phyloP scores from a whole-genome alignment of 1,139 yeast genomes.

The Nakaseomyces bracarensis region DNA sequence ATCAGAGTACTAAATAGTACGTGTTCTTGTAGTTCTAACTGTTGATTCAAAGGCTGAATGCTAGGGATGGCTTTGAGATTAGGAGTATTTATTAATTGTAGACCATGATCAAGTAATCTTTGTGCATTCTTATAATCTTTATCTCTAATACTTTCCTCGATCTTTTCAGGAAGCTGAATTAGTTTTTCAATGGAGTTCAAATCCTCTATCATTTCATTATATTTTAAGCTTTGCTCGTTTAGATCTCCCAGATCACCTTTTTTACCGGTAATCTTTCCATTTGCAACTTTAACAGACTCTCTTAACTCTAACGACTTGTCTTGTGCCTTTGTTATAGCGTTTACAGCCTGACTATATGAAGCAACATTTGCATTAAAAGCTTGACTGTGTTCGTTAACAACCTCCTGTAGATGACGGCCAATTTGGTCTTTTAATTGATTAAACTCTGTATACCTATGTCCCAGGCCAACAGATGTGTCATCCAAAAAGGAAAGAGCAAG shows the following conservation, averaged over 20 bases:
- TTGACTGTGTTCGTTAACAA: conserved; percentile 78
- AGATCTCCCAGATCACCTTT: conserved; percentile 54
- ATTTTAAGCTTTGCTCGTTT: conserved; percentile 53
- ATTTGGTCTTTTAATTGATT: conserved; percentile 46
- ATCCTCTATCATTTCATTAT: conserved; percentile 62
- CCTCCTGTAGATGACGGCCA: conserved; percentile 49
- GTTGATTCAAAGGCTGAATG: conserved; percentile 47
- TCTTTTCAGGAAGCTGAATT: conserved; percentile 48
- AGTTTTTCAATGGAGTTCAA: conserved; percentile 62
- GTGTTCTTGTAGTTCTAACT: conserved; percentile 55
- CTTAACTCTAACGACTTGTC: conserved; percentile 26
- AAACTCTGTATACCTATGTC: conserved; percentile 59
- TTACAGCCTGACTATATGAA: conserved; percentile 55
- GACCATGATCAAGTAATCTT: conserved; percentile 49
- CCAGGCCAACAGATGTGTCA: conserved; percentile 80
- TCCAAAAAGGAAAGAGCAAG: conserved; percentile 75
- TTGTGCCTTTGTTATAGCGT: conserved; percentile 28
- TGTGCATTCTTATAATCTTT: conserved; percentile 68
- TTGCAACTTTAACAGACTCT: conserved; percentile 35
- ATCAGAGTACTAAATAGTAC: conserved; percentile 61
- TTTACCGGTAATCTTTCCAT: conserved; percentile 46
- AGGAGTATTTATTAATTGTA: conserved; percentile 48
- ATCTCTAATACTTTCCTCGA: conserved; percentile 58
- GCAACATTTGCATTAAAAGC: conserved; percentile 79
- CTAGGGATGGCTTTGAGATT: conserved; percentile 58